Conservation (phyloP, 306 rosid species). For the Cajanus cajan region DNA sequence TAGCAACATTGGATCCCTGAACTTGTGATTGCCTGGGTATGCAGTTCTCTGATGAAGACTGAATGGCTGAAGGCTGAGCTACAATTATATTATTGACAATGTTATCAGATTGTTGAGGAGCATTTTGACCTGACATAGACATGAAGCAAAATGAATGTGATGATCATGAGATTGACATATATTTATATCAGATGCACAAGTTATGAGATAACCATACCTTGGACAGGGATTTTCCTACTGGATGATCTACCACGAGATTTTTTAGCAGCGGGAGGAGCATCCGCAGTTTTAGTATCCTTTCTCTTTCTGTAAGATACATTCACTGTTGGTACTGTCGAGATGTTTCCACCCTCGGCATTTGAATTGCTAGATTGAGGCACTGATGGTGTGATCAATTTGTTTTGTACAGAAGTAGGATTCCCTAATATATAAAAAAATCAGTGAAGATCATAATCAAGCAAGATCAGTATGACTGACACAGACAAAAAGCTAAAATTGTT, state of each 20-base stretch:
- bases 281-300: slow-evolving; percentile 41
- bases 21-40: slow-evolving; percentile 39
- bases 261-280: slow-evolving; percentile 56
- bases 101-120: slow-evolving; percentile 32
- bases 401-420: slow-evolving; percentile 30
- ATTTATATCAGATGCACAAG: not conserved
- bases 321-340: slow-evolving; percentile 34
- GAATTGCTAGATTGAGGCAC: slow-evolving; percentile 47
- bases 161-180: not conserved
- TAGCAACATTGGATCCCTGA: slow-evolving; percentile 65
- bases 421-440: slow-evolving; percentile 40
- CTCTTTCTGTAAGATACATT: slow-evolving; percentile 54
- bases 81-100: slow-evolving; percentile 33
- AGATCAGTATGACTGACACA: not conserved
- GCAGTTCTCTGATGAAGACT: slow-evolving; percentile 40
- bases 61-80: slow-evolving; percentile 42
- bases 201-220: slow-evolving; percentile 39
- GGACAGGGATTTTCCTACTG: slow-evolving; percentile 29
- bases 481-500: not conserved
- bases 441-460: not conserved
- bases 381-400: slow-evolving; percentile 23
- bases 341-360: slow-evolving; percentile 39
- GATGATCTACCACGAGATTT: slow-evolving; percentile 48
- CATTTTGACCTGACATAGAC: slow-evolving; percentile 37
- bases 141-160: not conserved